These are phyloP conservation scores for Kingdonia uniflora DNA, from an alignment of 164 flowering plant genomes.

Conservation along the genomic window DNA sequence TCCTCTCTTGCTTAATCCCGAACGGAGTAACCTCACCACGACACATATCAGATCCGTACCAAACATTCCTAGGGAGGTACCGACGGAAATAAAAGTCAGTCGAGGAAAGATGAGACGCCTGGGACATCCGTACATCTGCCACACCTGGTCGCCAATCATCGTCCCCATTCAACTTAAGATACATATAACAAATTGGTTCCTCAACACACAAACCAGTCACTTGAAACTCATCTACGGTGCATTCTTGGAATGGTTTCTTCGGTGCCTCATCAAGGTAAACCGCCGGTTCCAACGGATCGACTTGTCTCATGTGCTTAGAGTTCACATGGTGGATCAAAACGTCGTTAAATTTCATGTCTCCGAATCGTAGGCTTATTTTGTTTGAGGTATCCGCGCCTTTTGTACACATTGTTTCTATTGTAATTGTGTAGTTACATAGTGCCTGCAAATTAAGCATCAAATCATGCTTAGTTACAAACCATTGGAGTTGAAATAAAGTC, in stretches of 20 bases:
- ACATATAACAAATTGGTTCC: constrained; percentile 47
- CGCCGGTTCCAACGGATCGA: constrained; percentile 38
- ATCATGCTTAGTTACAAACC: background rate
- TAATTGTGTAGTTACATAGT: constrained; percentile 38
- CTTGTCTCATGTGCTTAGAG: constrained; percentile 29
- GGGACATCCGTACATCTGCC: constrained; percentile 30
- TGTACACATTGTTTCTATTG: constrained; percentile 45
- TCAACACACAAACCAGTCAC: constrained; percentile 41
- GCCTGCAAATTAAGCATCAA: constrained; percentile 20
- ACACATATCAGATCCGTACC: constrained; percentile 56
- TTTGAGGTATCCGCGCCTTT: constrained; percentile 42
- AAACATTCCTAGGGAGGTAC: constrained; percentile 42
- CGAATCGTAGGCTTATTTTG: constrained; percentile 50
- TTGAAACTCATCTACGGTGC: constrained; percentile 44
- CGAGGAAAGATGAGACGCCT: constrained; percentile 26
- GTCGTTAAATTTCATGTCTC: constrained; percentile 39
- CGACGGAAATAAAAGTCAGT: constrained; percentile 41
- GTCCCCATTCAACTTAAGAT: constrained; percentile 34
- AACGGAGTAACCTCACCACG: constrained; percentile 48
- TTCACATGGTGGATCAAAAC: constrained; percentile 36
- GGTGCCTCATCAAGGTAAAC: constrained; percentile 32
- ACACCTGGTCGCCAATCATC: constrained; percentile 64
- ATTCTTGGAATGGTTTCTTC: constrained; percentile 38
- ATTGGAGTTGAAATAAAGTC: background rate
- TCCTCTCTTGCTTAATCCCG: constrained; percentile 40